Evolutionary conservation across 192 early-diverging fungal species (phyloP), one percentile per base, ranked within the genome.

Genomic region (Cetraspora pellucida): DNA sequence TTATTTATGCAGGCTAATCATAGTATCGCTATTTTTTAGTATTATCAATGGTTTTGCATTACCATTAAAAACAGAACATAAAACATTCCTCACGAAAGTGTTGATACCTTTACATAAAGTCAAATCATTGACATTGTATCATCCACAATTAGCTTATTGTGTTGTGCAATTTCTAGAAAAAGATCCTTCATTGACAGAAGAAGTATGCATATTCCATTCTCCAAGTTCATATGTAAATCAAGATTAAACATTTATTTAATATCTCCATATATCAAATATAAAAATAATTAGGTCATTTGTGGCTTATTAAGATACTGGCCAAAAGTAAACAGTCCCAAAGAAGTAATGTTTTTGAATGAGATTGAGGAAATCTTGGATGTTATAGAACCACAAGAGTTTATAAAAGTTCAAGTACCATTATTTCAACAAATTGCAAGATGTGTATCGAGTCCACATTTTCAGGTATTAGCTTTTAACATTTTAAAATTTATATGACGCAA

Each of bases 41-140:
- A 99, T 99, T 78, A 99, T 99, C 85, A 99, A 99, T 82, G 98
- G 98, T 21, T 99, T 99, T 81, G 97, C 98, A 1, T 86, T 98
- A 28, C 98, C 98, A 54, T 87, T 99, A 50, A 99, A 99, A 82
- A 95, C 98, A 69, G 98, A 99, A 85, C 98, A 99, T 87, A 96
- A 97, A 84, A 92, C 91, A 30, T 99, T 99, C 83, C 81, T 99
- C 65, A 91, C 91, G 60, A 88, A 93, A 64, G 97, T 97, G 25
- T 88, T 99, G 74, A 84, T 99, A 72, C 98, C 98, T 10, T 83
- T 99, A 65, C 98, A 99, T 86, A 98, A 98, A 79, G 93, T 95
- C 9, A 93, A 95, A 49, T 96, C 96, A 17, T 87, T 99, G 81
- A 91, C 92, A 0, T 83, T 98, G 76, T 99, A 99, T 81, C 96